phyloP scores from a whole-genome alignment of 768 basidiomycete species.

The Rickenella mellea region DNA sequence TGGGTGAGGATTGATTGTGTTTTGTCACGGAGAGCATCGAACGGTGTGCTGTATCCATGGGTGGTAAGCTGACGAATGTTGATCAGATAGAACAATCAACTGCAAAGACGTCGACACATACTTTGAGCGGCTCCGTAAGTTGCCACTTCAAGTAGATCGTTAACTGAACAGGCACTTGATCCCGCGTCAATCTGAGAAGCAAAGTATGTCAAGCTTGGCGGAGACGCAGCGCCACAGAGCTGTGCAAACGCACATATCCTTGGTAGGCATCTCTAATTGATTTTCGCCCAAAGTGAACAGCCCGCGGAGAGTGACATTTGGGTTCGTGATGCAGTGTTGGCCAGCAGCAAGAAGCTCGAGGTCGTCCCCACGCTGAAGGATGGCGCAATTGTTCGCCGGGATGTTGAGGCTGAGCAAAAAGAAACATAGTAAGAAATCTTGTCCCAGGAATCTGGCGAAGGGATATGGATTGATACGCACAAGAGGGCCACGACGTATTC shows the following conservation, averaged over 20 bases:
- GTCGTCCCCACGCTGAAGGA: slow-evolving; percentile 74
- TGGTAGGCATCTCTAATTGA: slow-evolving; percentile 80
- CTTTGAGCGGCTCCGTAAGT: slow-evolving; percentile 40
- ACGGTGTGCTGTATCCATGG: slow-evolving; percentile 80
- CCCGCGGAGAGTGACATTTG: slow-evolving; percentile 73
- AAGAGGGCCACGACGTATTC: slow-evolving; percentile 77
- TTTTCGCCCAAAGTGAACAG: slow-evolving; percentile 77
- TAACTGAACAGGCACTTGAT: slow-evolving; percentile 78
- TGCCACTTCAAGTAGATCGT: slow-evolving; percentile 83
- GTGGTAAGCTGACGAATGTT: slow-evolving; percentile 44
- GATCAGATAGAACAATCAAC: not conserved
- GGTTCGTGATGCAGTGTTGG: slow-evolving; percentile 78
- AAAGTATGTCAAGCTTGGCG: not conserved
- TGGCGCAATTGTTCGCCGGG: slow-evolving; percentile 81
- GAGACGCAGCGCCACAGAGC: not conserved
- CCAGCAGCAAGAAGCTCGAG: slow-evolving; percentile 71
- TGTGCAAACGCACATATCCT: slow-evolving; percentile 55
- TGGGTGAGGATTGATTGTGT: slow-evolving; percentile 82
- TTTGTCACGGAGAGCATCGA: slow-evolving; percentile 70
- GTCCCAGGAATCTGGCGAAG: not conserved
- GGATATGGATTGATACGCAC: slow-evolving; percentile 27
- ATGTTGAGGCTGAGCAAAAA: slow-evolving; percentile 53
- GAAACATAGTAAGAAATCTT: slow-evolving; percentile 2
- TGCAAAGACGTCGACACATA: slow-evolving; percentile 8
- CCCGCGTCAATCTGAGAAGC: slow-evolving; percentile 67